Conservation (phyloP, 140 eudicot species). For the Cichorium intybus region DNA sequence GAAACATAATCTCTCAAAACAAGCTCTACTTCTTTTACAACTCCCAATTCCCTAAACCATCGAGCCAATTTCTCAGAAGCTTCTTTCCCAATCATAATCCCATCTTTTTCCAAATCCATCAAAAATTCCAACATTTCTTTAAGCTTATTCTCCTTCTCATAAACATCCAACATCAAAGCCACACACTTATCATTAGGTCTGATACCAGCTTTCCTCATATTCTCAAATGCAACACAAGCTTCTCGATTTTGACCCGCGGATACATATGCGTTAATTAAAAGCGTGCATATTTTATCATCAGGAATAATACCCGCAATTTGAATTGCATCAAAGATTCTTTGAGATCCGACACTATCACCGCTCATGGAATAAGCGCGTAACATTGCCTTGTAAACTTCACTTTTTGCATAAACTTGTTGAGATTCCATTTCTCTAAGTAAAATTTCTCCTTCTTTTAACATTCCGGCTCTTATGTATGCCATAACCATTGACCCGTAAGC, state of each 20-base stretch:
- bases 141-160: slow-evolving; percentile 64
- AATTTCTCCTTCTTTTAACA: slow-evolving; percentile 50
- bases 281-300: slow-evolving; percentile 66
- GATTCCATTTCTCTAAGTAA: slow-evolving; percentile 74
- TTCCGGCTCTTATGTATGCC: slow-evolving; percentile 85
- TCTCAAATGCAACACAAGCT: slow-evolving; percentile 75
- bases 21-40: slow-evolving; percentile 79
- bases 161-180: slow-evolving; percentile 63
- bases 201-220: slow-evolving; percentile 70
- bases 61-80: slow-evolving; percentile 64
- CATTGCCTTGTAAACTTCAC: slow-evolving; percentile 91
- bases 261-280: slow-evolving; percentile 77
- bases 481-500: slow-evolving; percentile 92
- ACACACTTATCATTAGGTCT: slow-evolving; percentile 76
- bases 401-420: slow-evolving; percentile 64
- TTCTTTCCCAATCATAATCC: slow-evolving; percentile 72
- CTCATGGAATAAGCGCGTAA: slow-evolving; percentile 83
- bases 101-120: slow-evolving; percentile 63
- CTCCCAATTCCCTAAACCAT: slow-evolving; percentile 82
- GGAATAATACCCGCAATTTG: slow-evolving; percentile 81
- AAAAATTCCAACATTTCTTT: slow-evolving; percentile 67
- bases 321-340: slow-evolving; percentile 71
- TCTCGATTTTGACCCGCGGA: slow-evolving; percentile 62
- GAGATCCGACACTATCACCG: slow-evolving; percentile 81
- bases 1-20: slow-evolving; percentile 56